phyloP scores from a whole-genome alignment of 441 rosid genomes.

The Pelargonium myrrhifolium region DNA sequence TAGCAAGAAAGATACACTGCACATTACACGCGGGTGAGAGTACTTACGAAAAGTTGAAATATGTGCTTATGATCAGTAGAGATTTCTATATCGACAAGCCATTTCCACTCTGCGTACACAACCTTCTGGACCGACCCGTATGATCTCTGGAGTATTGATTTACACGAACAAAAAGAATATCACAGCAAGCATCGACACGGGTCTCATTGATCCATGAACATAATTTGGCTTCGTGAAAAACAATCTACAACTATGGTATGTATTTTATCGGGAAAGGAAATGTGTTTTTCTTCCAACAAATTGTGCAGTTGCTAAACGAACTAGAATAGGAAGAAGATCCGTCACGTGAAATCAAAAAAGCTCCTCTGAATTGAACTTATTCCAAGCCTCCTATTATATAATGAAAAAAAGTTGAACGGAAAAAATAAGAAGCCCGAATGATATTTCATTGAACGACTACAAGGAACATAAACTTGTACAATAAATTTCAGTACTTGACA shows the following conservation, averaged over 20 bases:
- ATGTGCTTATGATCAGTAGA: background rate
- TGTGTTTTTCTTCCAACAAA: background rate
- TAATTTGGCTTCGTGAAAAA: background rate
- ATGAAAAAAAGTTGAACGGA: background rate
- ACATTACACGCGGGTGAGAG: background rate
- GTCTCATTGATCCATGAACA: background rate
- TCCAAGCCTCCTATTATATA: constrained; percentile 1
- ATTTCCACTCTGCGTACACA: background rate
- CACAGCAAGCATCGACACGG: background rate
- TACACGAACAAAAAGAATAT: background rate
- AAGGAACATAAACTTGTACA: too few species aligned
- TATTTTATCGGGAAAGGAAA: background rate
- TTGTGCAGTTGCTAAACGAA: background rate
- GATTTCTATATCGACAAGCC: background rate
- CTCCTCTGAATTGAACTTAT: constrained; percentile 1
- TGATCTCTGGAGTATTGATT: background rate
- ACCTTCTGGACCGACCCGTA: background rate
- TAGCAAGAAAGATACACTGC: constrained; percentile 1
- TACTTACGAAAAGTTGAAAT: background rate
- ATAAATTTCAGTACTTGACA: too few species aligned
- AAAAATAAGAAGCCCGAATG: too few species aligned
- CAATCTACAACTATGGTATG: background rate
- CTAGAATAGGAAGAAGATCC: background rate
- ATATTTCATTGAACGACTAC: too few species aligned
- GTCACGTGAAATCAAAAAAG: background rate